Percentiles rank a stretch among this genome's conserved stretches.
These are phyloP conservation scores for Diaporthe caulivora DNA, from an alignment of 2,329 filamentous ascomycete species.

Conservation along the genomic window DNA sequence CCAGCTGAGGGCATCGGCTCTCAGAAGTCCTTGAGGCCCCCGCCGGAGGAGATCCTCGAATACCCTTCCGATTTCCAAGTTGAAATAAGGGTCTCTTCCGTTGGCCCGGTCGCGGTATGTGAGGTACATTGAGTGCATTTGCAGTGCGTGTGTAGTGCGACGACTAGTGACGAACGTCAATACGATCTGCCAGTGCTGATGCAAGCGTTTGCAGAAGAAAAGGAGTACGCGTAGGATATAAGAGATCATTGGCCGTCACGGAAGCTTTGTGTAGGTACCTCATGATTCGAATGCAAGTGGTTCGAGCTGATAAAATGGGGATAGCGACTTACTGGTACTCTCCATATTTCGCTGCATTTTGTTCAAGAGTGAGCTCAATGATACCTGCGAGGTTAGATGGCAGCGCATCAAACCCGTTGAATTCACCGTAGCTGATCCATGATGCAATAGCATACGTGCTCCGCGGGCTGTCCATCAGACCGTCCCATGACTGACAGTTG, in stretches of 20 bases:
- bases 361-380: background rate
- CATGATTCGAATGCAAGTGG: too few relatives aligned
- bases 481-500: slow-evolving; percentile 32
- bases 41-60: slow-evolving; percentile 19
- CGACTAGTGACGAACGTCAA: background rate
- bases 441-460: slow-evolving; percentile 28
- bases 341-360: slow-evolving; percentile 17
- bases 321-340: slow-evolving; percentile 9
- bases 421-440: slow-evolving; percentile 28
- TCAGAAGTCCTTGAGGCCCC: background rate
- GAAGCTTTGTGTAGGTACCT: background rate
- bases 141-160: slow-evolving; percentile 26
- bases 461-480: slow-evolving; percentile 6
- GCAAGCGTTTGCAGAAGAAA: background rate
- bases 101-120: slow-evolving; percentile 10
- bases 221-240: background rate
- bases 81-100: slow-evolving; percentile 17
- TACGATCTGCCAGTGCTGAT: background rate
- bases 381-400: background rate
- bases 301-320: too few relatives aligned
- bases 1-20: slow-evolving; percentile 24
- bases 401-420: slow-evolving; percentile 11
- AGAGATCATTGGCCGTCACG: background rate
- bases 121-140: slow-evolving; percentile 30
- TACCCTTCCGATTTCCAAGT: background rate